Base-by-base conservation (phyloP, 1,284 basidiomycete species). In the Marasmius fiardii region DNA sequence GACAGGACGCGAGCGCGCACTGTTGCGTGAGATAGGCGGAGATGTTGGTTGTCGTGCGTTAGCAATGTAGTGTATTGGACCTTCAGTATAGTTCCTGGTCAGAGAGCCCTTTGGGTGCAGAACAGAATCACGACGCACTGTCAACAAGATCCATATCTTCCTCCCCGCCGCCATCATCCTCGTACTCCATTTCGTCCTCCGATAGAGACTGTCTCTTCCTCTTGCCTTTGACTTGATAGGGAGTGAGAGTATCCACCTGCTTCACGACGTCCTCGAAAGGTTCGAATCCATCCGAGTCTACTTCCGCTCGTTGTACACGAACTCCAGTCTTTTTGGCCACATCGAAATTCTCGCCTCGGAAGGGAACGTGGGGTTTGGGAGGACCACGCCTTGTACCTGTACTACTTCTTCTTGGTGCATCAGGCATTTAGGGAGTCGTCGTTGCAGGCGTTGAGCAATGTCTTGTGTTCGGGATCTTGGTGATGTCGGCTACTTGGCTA, bases 201-300 rank as follows among this genome's bases (percentile, higher is more conserved):
- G 63, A 68, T 50, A 60, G 68, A 26, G 69, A 67, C 44, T 70
- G 73, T 58, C 71, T 75, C 65, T 66, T 73, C 66, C 72, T 81
- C 65, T 68, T 73, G 11, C 64, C 67, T 63, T 76, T 79, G 26
- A 78, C 74, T 52, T 72, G 75, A n/a, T 80, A 81, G 3, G 85
- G 85, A 3, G 83, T 78, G n/a, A 78, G 74, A 53, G 75, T 75
- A 69, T 90, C 86, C 0, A 81, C 86, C 63, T 88, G 85, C 49
- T 78, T 74, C 60, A 95, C 82, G 64, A 93, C 77, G 61, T 85
- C 81, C 55, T 86, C 83, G 64, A 92, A 89, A 11, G 85, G 85
- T 69, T 95, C 93, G 67, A 92, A 92, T 10, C 93, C 95, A 65
- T 93, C 90, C 14, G 86, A 86, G 62, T 85, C 85, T 59, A 83